A percentile compares a stretch with the other conserved stretches of the same genome.
Conservation (phyloP, 306 rosid species). For the Trifolium repens region DNA sequence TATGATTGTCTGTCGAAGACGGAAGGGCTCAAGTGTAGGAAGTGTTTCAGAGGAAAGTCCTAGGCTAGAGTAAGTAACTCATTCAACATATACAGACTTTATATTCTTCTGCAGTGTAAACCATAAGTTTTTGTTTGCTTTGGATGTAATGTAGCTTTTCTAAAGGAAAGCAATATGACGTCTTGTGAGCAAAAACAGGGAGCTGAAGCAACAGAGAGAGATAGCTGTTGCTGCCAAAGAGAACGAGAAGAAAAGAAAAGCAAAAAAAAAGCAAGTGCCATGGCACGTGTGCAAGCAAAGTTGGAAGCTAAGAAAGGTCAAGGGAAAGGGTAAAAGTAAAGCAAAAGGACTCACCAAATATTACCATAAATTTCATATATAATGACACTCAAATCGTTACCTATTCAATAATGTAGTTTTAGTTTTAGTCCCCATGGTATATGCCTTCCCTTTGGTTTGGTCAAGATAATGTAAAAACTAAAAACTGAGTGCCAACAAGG, state of each 20-base stretch:
- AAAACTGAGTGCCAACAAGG: no score
- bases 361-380: slow-evolving; percentile 5
- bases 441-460: no score
- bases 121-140: neutral
- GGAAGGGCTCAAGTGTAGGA: slow-evolving; percentile 67
- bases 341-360: slow-evolving; percentile 41
- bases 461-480: no score
- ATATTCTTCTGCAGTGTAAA: neutral
- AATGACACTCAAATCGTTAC: neutral
- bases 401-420: no score
- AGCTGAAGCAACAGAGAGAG: slow-evolving; percentile 94
- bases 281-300: slow-evolving; percentile 77
- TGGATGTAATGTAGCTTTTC: no score
- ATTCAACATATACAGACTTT: no score
- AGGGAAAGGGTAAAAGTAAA: slow-evolving; percentile 84
- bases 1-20: slow-evolving; percentile 76
- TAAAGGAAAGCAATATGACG: no score
- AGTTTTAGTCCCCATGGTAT: no score
- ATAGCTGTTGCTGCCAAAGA: slow-evolving; percentile 80
- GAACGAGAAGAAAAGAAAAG: slow-evolving; percentile 86
- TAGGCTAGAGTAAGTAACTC: slow-evolving; percentile 79
- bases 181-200: slow-evolving; percentile 46
- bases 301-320: slow-evolving; percentile 75
- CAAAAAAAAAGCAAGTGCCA: slow-evolving; percentile 83
- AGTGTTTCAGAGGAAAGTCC: slow-evolving; percentile 59